A percentile compares a stretch with the other conserved stretches of the same genome.
phyloP scores from a whole-genome alignment of 345 rosid species.

The Acer negundo region DNA sequence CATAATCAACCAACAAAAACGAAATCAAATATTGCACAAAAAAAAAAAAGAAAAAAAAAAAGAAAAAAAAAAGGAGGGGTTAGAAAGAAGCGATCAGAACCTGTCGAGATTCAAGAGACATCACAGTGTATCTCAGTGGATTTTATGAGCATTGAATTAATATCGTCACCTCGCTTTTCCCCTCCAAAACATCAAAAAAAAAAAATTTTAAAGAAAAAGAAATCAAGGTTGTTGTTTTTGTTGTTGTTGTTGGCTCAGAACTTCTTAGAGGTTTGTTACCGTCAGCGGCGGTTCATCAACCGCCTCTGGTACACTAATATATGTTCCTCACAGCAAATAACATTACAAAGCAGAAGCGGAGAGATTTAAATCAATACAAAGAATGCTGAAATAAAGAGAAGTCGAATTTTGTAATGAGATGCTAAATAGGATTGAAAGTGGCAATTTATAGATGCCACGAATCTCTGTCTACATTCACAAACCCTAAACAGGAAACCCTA shows the following conservation, averaged over 20 bases:
- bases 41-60: neutral
- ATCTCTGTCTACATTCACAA: neutral
- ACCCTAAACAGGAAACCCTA: conserved; percentile 15
- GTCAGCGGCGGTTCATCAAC: conserved; percentile 25
- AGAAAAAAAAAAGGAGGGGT: neutral
- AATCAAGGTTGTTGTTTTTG: too few relatives aligned
- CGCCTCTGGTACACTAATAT: conserved; percentile 38
- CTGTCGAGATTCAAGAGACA: conserved; percentile 58
- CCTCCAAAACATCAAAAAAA: neutral
- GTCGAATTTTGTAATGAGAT: neutral
- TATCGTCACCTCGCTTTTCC: conserved; percentile 49
- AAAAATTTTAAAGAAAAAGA: neutral
- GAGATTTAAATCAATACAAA: neutral
- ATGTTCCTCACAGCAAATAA: conserved; percentile 42
- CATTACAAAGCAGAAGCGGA: neutral
- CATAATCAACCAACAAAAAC: neutral
- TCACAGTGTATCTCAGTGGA: conserved; percentile 51
- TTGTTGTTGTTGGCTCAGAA: conserved; percentile 47
- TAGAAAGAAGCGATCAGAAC: conserved; percentile 48
- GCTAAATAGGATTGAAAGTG: neutral
- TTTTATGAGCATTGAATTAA: conserved; percentile 43
- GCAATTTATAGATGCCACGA: conserved; percentile 6
- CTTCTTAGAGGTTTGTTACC: conserved; percentile 66
- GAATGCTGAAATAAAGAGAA: neutral
- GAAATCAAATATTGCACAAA: too few relatives aligned